Evolutionary conservation across 23 red algal genomes (phyloP).

Genomic region (Gracilaria domingensis): DNA sequence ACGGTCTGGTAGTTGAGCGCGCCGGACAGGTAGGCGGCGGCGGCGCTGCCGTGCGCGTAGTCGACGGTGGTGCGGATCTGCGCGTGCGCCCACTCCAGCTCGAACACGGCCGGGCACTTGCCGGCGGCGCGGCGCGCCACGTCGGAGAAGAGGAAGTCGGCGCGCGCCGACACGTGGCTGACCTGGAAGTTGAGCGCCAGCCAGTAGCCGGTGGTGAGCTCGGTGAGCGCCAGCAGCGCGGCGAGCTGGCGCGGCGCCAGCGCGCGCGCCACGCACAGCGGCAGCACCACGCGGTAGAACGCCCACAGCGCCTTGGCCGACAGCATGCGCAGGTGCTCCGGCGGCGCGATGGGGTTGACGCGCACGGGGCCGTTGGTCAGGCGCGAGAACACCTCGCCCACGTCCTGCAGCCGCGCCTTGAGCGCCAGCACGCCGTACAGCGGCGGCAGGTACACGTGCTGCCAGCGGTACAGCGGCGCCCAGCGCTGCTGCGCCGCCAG

Average conservation of each 20-base stretch:
- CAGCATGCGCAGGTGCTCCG: slow-evolving; percentile 77
- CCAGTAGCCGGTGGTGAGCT: slow-evolving; percentile 87
- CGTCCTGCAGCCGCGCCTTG: slow-evolving; percentile 76
- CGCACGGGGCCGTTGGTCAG: slow-evolving; percentile 82
- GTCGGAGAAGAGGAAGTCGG: slow-evolving; percentile 72
- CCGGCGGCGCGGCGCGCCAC: slow-evolving; percentile 21
- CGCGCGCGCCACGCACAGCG: slow-evolving; percentile 34
- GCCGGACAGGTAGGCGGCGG: slow-evolving; percentile 75
- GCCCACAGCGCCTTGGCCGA: slow-evolving; percentile 72
- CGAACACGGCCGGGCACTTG: slow-evolving; percentile 74
- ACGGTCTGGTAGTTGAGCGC: slow-evolving; percentile 89
- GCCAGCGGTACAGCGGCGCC: slow-evolving; percentile 71
- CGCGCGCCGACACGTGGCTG: slow-evolving; percentile 61
- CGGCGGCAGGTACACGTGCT: slow-evolving; percentile 79
- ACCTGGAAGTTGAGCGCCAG: slow-evolving; percentile 94
- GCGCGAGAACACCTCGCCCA: slow-evolving; percentile 59
- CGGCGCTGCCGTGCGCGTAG: slow-evolving; percentile 65
- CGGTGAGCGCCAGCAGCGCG: slow-evolving; percentile 48
- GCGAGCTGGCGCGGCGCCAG: slow-evolving; percentile 9
- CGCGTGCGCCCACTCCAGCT: slow-evolving; percentile 76
- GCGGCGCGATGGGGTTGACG: slow-evolving; percentile 84
- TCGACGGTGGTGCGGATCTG: slow-evolving; percentile 83
- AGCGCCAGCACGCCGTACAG: slow-evolving; percentile 85
- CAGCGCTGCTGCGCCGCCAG: slow-evolving; percentile 70
- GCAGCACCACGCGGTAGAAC: slow-evolving; percentile 73